Evolutionary conservation across 345 rosid species (phyloP).

Genomic region (Iberis pinnata): DNA sequence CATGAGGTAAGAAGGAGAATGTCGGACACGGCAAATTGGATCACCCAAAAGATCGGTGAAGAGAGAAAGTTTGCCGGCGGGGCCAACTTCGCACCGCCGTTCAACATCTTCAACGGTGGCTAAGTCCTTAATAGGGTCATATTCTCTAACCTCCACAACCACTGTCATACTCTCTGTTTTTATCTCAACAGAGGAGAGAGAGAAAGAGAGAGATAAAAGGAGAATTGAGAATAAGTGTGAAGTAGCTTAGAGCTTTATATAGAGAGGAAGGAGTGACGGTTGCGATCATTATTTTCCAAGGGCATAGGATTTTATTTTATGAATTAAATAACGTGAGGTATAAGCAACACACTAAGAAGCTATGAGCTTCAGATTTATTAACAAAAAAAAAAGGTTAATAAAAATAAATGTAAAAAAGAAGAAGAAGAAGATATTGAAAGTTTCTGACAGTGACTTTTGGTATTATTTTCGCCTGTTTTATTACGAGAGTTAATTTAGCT

Average conservation of each 20-base stretch:
- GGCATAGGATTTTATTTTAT: not conserved
- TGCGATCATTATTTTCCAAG: conserved; percentile 19
- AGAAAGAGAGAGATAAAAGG: not conserved
- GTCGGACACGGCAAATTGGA: conserved; percentile 94
- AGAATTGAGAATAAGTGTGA: conserved; percentile 11
- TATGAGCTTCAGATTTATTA: too few relatives aligned
- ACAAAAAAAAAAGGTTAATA: too few relatives aligned
- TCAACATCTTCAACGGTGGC: conserved; percentile 62
- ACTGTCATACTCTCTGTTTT: conserved; percentile 20
- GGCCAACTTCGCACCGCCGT: conserved; percentile 80
- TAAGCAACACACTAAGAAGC: conserved; percentile 18
- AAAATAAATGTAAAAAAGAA: too few relatives aligned
- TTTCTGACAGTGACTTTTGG: conserved; percentile 12
- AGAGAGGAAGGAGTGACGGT: conserved; percentile 18
- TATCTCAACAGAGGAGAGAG: not conserved
- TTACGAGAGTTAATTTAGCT: too few relatives aligned
- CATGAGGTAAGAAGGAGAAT: conserved; percentile 93
- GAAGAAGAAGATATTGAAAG: not conserved
- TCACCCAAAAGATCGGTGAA: conserved; percentile 96
- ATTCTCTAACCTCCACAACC: conserved; percentile 57
- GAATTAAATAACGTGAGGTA: conserved; percentile 14
- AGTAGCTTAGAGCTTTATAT: conserved; percentile 26
- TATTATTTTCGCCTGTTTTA: not conserved
- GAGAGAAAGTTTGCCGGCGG: conserved; percentile 42
- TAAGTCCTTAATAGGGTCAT: conserved; percentile 51